Conservation (phyloP, 805 yeast species). For the Saccharomyces cerevisiae region DNA sequence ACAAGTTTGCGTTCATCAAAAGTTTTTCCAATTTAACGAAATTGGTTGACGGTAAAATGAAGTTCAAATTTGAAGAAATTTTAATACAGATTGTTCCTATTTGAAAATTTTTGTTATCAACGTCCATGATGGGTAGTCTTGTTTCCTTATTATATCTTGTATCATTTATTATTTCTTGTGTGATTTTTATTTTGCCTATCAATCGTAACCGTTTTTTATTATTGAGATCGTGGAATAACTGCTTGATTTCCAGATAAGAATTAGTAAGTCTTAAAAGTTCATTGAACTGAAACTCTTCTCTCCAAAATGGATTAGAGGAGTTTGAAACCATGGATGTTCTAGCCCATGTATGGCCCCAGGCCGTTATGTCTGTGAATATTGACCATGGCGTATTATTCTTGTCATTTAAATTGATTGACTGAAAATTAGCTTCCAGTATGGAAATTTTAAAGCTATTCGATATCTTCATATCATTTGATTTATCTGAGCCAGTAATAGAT, state of each 20-base stretch:
- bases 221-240: slow-evolving; percentile 19
- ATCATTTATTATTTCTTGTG: slow-evolving; percentile 21
- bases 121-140: slow-evolving; percentile 39
- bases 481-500: slow-evolving; percentile 22
- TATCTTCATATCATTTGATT: slow-evolving; percentile 39
- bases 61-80: slow-evolving; percentile 43
- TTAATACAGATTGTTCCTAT: slow-evolving; percentile 53
- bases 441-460: slow-evolving; percentile 48
- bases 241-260: slow-evolving; percentile 42
- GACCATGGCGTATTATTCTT: slow-evolving; percentile 9
- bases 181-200: slow-evolving; percentile 43
- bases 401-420: neutral
- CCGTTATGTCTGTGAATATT: slow-evolving; percentile 59
- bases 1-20: slow-evolving; percentile 45
- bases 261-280: slow-evolving; percentile 45
- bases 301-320: slow-evolving; percentile 63
- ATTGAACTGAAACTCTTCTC: slow-evolving; percentile 63
- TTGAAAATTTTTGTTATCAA: slow-evolving; percentile 32
- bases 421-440: slow-evolving; percentile 56
- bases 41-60: slow-evolving; percentile 49
- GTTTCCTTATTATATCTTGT: slow-evolving; percentile 20
- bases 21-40: slow-evolving; percentile 58
- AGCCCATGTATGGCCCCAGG: slow-evolving; percentile 73
- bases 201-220: slow-evolving; percentile 1
- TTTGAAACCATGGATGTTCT: slow-evolving; percentile 58